Percentiles rank a stretch among this genome's conserved stretches.
Conservation (phyloP, 2,329 filamentous ascomycete genomes). For the Fusarium odoratissimum region DNA sequence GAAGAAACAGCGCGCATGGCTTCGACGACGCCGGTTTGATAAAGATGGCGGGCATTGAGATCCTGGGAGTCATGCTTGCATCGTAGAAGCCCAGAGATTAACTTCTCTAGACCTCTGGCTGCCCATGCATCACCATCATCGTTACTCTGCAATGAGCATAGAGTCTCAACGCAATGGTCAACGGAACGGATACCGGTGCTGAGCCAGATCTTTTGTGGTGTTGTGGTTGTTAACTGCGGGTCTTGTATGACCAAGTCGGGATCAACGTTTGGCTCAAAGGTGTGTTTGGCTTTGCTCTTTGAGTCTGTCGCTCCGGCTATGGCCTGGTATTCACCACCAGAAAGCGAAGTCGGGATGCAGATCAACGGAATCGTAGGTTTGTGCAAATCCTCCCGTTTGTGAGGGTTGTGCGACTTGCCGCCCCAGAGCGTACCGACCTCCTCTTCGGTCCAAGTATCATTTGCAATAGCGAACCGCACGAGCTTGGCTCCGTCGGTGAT, state of each 20-base stretch:
- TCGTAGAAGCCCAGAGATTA: not conserved
- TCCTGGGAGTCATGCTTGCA: conserved; percentile 1
- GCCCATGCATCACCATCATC: not conserved
- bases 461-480: not conserved
- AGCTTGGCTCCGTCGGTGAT: conserved; percentile 17
- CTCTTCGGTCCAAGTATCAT: not conserved
- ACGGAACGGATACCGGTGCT: not conserved
- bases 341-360: conserved; percentile 14
- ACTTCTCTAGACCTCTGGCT: not conserved
- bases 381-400: not conserved
- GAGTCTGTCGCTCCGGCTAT: conserved; percentile 8
- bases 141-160: conserved; percentile 14
- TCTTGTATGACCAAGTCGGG: conserved; percentile 6
- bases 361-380: conserved; percentile 9
- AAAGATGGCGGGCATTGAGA: conserved; percentile 9
- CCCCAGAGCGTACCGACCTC: conserved; percentile 11
- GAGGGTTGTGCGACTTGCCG: not conserved
- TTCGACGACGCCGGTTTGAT: not conserved
- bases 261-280: conserved; percentile 1
- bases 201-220: conserved; percentile 2
- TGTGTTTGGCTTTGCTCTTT: conserved; percentile 7
- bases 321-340: conserved; percentile 15
- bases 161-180: conserved; percentile 8
- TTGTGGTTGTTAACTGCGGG: conserved; percentile 2
- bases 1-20: conserved; percentile 17